Conservation (phyloP, 208 protist species). For the Endotrypanum monterogeii region DNA sequence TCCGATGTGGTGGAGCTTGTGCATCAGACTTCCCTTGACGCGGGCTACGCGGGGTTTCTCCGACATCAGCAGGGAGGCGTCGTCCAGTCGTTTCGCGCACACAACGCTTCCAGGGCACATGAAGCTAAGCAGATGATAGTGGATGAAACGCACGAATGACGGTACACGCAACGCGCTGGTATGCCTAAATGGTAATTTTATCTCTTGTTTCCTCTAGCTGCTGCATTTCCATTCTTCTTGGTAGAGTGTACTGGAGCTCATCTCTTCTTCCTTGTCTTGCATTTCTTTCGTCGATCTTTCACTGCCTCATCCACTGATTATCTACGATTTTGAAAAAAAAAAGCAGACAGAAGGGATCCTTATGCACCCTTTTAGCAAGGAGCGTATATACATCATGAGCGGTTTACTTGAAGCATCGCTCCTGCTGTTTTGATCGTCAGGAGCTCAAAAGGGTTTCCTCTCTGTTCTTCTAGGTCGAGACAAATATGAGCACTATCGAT, state of each 20-base stretch:
- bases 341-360: background rate
- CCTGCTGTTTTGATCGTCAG: background rate
- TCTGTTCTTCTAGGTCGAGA: background rate
- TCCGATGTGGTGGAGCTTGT: constrained; percentile 60
- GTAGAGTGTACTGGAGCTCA: background rate
- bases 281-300: background rate
- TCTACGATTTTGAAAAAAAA: background rate
- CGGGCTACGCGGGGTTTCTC: constrained; percentile 22
- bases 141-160: background rate
- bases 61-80: constrained; percentile 17
- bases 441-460: constrained; percentile 1
- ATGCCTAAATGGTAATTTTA: background rate
- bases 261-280: background rate
- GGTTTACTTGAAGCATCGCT: background rate
- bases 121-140: constrained; percentile 11
- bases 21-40: constrained; percentile 58
- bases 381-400: background rate
- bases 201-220: background rate
- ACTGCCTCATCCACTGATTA: background rate
- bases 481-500: background rate
- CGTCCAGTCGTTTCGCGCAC: constrained; percentile 31
- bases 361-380: background rate
- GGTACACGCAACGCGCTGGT: background rate
- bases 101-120: constrained; percentile 17
- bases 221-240: constrained; percentile 1